These are phyloP conservation scores for Podila epigama DNA, from an alignment of 192 early-diverging fungal species.

Conservation along the genomic window DNA sequence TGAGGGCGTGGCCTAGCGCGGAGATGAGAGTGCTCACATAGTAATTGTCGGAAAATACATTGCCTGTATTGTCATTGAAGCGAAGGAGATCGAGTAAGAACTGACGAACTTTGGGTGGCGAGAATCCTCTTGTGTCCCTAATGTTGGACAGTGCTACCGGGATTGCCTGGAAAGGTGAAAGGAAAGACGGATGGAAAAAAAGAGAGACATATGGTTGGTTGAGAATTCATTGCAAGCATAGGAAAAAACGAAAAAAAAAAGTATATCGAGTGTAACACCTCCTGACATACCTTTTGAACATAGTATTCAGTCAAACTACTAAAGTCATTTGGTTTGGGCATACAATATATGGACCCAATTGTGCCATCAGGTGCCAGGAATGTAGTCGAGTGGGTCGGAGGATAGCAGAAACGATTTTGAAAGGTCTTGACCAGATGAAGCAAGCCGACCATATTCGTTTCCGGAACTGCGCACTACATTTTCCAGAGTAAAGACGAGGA, in stretches of 20 bases:
- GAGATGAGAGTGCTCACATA: slow-evolving; percentile 81
- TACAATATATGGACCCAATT: slow-evolving; percentile 36
- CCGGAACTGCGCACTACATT: slow-evolving; percentile 58
- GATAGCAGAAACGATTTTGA: slow-evolving; percentile 75
- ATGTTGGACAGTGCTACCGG: slow-evolving; percentile 76
- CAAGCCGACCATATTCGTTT: slow-evolving; percentile 71
- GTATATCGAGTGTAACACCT: no score
- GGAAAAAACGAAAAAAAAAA: no score
- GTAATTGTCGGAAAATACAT: slow-evolving; percentile 83
- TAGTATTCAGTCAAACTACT: slow-evolving; percentile 88
- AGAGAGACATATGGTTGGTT: no score
- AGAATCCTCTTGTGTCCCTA: slow-evolving; percentile 67
- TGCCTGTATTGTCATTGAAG: slow-evolving; percentile 95
- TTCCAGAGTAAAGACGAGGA: background rate
- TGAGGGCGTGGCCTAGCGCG: slow-evolving; percentile 69
- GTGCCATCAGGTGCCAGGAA: slow-evolving; percentile 53
- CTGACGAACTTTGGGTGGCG: slow-evolving; percentile 66
- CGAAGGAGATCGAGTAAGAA: slow-evolving; percentile 80
- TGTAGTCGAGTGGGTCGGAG: slow-evolving; percentile 28
- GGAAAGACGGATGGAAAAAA: no score
- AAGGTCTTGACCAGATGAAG: slow-evolving; percentile 79
- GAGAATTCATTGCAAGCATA: no score
- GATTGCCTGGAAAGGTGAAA: slow-evolving; percentile 54
- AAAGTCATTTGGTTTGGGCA: slow-evolving; percentile 92
- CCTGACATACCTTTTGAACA: slow-evolving; percentile 76